These are phyloP conservation scores for Begonia masoniana DNA, from an alignment of 306 rosid genomes.

Conservation along the genomic window DNA sequence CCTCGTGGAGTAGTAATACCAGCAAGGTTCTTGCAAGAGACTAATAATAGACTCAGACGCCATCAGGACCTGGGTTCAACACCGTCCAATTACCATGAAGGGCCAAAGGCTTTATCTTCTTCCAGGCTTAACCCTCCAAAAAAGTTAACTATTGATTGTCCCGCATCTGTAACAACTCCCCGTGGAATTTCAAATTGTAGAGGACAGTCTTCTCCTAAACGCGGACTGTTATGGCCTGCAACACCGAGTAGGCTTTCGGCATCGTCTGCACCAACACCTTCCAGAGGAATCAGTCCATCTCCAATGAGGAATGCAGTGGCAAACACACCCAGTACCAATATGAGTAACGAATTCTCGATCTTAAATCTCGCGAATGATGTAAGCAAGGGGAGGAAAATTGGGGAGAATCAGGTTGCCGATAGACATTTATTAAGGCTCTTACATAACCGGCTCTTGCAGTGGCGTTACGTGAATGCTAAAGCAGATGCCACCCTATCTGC, in stretches of 20 bases:
- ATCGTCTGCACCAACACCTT: slow-evolving; percentile 34
- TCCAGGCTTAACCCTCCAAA: slow-evolving; percentile 32
- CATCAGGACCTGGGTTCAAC: slow-evolving; percentile 39
- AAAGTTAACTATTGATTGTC: slow-evolving; percentile 32
- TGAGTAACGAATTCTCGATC: slow-evolving; percentile 43
- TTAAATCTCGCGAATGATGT: slow-evolving; percentile 56
- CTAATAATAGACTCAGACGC: slow-evolving; percentile 33
- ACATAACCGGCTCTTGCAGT: slow-evolving; percentile 71
- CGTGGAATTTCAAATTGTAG: slow-evolving; percentile 35
- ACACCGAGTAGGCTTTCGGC: slow-evolving; percentile 50
- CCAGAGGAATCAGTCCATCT: slow-evolving; percentile 66
- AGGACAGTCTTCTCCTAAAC: slow-evolving; percentile 50
- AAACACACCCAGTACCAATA: slow-evolving; percentile 21
- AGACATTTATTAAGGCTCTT: slow-evolving; percentile 66
- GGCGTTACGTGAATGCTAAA: slow-evolving; percentile 80
- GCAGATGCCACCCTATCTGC: slow-evolving; percentile 43
- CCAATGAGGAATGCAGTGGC: slow-evolving; percentile 36
- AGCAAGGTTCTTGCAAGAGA: slow-evolving; percentile 62
- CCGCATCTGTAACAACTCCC: slow-evolving; percentile 35
- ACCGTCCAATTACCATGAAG: slow-evolving; percentile 24
- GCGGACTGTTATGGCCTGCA: slow-evolving; percentile 40
- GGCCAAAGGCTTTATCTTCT: slow-evolving; percentile 18
- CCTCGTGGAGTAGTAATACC: slow-evolving; percentile 47
- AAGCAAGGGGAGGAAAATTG: slow-evolving; percentile 50
- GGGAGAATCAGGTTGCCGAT: slow-evolving; percentile 46